Conservation (phyloP, 495 filamentous ascomycete species). For the Penicillium ucsense region DNA sequence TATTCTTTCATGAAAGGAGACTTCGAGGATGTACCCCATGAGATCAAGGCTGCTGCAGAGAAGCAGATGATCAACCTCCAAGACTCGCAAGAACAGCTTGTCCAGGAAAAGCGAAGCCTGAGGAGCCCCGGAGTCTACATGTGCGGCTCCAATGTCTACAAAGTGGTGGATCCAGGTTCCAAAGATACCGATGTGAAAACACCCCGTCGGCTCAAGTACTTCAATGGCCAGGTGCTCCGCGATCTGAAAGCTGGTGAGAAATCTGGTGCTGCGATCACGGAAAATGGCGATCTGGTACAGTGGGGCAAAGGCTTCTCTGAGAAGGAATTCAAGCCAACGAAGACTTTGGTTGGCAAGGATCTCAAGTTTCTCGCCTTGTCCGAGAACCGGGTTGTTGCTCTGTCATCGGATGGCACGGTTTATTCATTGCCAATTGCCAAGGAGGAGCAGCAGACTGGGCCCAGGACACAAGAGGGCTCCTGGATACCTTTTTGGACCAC, state of each 20-base stretch:
- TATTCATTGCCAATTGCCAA: conserved; percentile 79
- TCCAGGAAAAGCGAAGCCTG: conserved; percentile 80
- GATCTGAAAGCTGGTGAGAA: conserved; percentile 79
- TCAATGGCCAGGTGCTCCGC: conserved; percentile 73
- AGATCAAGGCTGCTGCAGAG: conserved; percentile 8
- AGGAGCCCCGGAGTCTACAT: conserved; percentile 85
- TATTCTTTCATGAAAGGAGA: conserved; percentile 26
- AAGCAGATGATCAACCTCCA: conserved; percentile 29
- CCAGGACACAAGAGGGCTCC: conserved; percentile 51
- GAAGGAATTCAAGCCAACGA: conserved; percentile 45
- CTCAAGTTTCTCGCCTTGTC: conserved; percentile 64
- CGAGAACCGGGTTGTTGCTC: conserved; percentile 69
- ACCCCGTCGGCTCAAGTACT: conserved; percentile 70
- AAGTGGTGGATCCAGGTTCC: conserved; percentile 76
- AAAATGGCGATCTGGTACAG: conserved; percentile 82
- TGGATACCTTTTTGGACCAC: conserved; percentile 70
- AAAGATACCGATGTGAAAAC: conserved; percentile 66
- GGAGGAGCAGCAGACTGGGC: conserved; percentile 52
- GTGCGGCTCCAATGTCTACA: conserved; percentile 85
- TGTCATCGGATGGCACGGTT: conserved; percentile 67
- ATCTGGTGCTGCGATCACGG: conserved; percentile 81
- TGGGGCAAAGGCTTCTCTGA: conserved; percentile 75
- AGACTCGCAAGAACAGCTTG: conserved; percentile 62
- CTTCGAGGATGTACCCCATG: conserved; percentile 10
- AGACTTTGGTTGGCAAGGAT: conserved; percentile 75